Evolutionary conservation across 768 basidiomycete species (phyloP), one percentile per base, ranked within the genome.

Genomic region (Phlebiopsis flavidoalba): DNA sequence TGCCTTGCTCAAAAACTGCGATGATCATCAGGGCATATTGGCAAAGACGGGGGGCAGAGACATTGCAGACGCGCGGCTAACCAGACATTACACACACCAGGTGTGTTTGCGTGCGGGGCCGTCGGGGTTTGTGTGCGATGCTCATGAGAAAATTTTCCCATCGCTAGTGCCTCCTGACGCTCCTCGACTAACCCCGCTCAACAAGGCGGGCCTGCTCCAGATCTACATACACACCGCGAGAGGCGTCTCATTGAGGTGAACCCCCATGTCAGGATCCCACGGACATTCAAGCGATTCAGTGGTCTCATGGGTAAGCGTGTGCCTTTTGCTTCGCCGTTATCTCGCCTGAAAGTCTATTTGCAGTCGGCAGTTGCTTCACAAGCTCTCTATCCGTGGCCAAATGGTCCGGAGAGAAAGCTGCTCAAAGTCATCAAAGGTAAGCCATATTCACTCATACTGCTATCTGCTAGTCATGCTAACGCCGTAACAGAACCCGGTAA

Each of bases 211-310:
- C 10, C 76, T 93, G 26, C 84, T 98, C 11, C 97, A 98, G 73
- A 95, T 99, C 17, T 99, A 96, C 77, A 95, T 99, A 62, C 95
- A 98, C 77, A 98, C 97, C 15, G 91, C 94, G 17, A 93, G 91
- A 68, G 95, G 95, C 43, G 91, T 95, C 83, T 99, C 50, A 98
- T 99, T 71, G 96, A 99, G 75, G 94, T 98, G 66, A 98, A 99
- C 73, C 97, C 97, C 2, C 90, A 93, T 75, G 95, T 98, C 11
- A 85, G 97, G 59, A 99, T 99, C 68, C 97, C 97, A 11, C 83
- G 97, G 64, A 99, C 97, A 12, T 98, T 99, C 76, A 99, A 99
- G 76, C 86, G 97, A 10, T 99, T 99, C 76, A 94, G 93, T 60
- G 97, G 97, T 21, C 79, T 99, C 65, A 99, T 99, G 97, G 95